phyloP scores from a whole-genome alignment of 2,329 filamentous ascomycete genomes.

The Aschersonia sp. region DNA sequence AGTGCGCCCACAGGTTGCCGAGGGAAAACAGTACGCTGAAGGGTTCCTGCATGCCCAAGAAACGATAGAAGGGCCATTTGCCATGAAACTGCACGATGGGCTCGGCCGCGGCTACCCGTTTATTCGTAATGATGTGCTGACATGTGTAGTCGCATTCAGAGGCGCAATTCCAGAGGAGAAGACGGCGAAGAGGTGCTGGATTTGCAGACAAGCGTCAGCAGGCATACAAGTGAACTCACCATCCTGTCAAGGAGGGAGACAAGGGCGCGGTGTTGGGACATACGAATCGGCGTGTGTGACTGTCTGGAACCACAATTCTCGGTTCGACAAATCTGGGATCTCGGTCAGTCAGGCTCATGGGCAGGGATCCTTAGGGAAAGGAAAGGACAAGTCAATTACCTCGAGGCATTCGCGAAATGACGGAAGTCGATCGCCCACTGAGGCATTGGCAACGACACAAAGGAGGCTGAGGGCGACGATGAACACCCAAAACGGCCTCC shows the following conservation, averaged over 20 bases:
- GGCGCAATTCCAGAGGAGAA: conserved; percentile 85
- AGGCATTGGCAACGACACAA: conserved; percentile 43
- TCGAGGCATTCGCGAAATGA: conserved; percentile 80
- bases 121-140: conserved; percentile 77
- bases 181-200: conserved; percentile 65
- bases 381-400: conserved; percentile 30
- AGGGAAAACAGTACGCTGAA: conserved; percentile 87
- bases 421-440: conserved; percentile 68
- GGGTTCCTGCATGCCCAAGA: conserved; percentile 88
- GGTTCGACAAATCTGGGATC: conserved; percentile 55
- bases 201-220: not conserved
- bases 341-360: not conserved
- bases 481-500: conserved; percentile 17
- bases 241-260: not conserved
- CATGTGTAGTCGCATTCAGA: conserved; percentile 96
- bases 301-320: conserved; percentile 64
- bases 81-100: conserved; percentile 87
- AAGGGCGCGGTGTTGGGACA: conserved; percentile 15
- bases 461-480: conserved; percentile 22
- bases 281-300: conserved; percentile 52
- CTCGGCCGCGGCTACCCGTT: conserved; percentile 49
- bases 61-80: conserved; percentile 92
- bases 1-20: conserved; percentile 80
- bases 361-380: not conserved
- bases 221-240: not conserved